A percentile compares a stretch with the other conserved stretches of the same genome.
Evolutionary conservation across 169 alveolate species (phyloP).

Genomic region (Plasmodium chabaudi): DNA sequence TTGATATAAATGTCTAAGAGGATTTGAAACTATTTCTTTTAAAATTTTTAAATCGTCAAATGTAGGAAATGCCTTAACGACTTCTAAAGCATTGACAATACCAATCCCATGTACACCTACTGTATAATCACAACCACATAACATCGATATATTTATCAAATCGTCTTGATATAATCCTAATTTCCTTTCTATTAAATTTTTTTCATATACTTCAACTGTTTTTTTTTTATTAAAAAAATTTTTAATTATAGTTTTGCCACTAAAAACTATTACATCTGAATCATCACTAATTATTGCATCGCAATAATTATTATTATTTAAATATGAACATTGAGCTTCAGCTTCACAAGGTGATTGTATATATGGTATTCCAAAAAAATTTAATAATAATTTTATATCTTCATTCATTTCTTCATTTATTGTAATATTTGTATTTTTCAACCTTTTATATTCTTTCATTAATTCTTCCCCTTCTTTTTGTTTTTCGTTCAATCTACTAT

Average conservation of each 20-base stretch:
- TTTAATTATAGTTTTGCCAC: constrained; percentile 91
- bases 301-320: constrained; percentile 85
- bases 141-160: constrained; percentile 90
- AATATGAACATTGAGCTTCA: constrained; percentile 95
- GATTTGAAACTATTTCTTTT: constrained; percentile 88
- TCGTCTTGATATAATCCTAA: constrained; percentile 91
- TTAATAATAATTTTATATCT: constrained; percentile 85
- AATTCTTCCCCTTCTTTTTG: constrained; percentile 49
- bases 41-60: constrained; percentile 87
- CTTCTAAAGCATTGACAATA: constrained; percentile 96
- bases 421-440: constrained; percentile 60
- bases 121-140: constrained; percentile 96
- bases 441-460: constrained; percentile 36
- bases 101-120: constrained; percentile 96
- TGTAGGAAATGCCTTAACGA: constrained; percentile 91
- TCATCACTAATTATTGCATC: constrained; percentile 96
- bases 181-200: constrained; percentile 80
- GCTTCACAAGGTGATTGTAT: constrained; percentile 97
- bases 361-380: constrained; percentile 94
- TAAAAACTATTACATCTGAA: constrained; percentile 94
- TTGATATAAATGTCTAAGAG: constrained; percentile 42
- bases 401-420: constrained; percentile 81
- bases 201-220: constrained; percentile 91
- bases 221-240: constrained; percentile 90
- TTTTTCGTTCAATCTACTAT: constrained; percentile 29